phyloP scores from a whole-genome alignment of 768 basidiomycete species.

The Mrakia frigida region DNA sequence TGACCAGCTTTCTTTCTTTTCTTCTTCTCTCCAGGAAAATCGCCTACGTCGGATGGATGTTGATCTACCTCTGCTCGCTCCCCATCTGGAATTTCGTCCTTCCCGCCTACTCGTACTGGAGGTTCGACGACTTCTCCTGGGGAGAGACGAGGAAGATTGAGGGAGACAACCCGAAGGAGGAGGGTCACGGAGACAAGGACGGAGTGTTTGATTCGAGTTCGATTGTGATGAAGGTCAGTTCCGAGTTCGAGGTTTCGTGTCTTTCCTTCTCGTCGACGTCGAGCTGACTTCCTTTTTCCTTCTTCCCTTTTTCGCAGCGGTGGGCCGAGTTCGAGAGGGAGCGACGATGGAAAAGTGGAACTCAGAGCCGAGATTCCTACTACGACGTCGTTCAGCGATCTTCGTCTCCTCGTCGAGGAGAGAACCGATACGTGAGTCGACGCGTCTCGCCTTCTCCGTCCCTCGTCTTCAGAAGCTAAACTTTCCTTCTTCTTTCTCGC shows the following conservation, averaged over 20 bases:
- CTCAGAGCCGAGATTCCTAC: constrained; percentile 71
- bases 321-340: constrained; percentile 99
- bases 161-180: constrained; percentile 60
- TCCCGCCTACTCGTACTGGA: constrained; percentile 96
- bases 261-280: background rate
- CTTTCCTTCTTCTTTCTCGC: constrained; percentile 49
- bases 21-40: constrained; percentile 55
- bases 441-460: background rate
- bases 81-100: constrained; percentile 97
- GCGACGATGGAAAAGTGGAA: constrained; percentile 82
- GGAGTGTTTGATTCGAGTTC: constrained; percentile 94
- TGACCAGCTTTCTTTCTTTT: too few species aligned
- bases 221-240: constrained; percentile 79
- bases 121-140: constrained; percentile 97
- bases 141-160: constrained; percentile 81
- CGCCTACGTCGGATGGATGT: constrained; percentile 82
- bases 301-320: constrained; percentile 46
- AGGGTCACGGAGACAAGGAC: constrained; percentile 80
- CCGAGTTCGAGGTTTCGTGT: background rate
- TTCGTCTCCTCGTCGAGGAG: constrained; percentile 43
- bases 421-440: constrained; percentile 9
- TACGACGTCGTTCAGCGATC: constrained; percentile 51
- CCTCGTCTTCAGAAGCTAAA: constrained; percentile 33
- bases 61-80: constrained; percentile 78
- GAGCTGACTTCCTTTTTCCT: background rate